Conservation (phyloP, 768 basidiomycete species). For the Steccherinum ochraceum region DNA sequence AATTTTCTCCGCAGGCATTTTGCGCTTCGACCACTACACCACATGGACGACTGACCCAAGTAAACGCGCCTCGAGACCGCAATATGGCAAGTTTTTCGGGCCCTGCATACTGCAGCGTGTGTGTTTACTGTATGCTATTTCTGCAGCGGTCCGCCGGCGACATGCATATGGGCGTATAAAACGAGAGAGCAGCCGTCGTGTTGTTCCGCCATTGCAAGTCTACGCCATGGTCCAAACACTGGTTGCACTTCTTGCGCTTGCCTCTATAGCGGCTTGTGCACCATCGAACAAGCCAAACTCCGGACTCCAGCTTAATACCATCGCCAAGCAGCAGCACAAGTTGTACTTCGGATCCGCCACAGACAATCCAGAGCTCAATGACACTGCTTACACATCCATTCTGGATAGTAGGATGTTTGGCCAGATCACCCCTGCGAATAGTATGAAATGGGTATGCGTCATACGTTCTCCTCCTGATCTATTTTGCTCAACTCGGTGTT, state of each 20-base stretch:
- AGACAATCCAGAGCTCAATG: conserved; percentile 38
- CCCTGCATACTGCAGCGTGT: neutral
- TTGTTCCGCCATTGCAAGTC: no score
- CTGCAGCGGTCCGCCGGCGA: neutral
- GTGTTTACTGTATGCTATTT: neutral
- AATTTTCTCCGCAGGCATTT: neutral
- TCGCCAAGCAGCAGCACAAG: conserved; percentile 34
- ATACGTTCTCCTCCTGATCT: neutral
- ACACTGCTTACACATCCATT: conserved; percentile 31
- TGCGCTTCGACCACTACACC: neutral
- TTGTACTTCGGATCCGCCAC: conserved; percentile 44
- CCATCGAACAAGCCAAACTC: neutral
- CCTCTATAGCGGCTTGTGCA: neutral
- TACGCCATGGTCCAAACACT: neutral
- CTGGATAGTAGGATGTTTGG: conserved; percentile 34
- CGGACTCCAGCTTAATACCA: conserved; percentile 21
- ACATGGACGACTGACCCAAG: neutral
- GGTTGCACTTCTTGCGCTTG: neutral
- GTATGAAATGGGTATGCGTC: conserved; percentile 37
- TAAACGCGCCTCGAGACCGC: neutral
- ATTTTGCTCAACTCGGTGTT: neutral
- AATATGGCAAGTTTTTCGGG: neutral
- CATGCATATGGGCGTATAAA: no score
- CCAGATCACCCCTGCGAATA: conserved; percentile 39
- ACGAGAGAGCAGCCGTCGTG: no score